phyloP scores from a whole-genome alignment of 2,329 filamentous ascomycete species.

The Hypoxylon sp. region DNA sequence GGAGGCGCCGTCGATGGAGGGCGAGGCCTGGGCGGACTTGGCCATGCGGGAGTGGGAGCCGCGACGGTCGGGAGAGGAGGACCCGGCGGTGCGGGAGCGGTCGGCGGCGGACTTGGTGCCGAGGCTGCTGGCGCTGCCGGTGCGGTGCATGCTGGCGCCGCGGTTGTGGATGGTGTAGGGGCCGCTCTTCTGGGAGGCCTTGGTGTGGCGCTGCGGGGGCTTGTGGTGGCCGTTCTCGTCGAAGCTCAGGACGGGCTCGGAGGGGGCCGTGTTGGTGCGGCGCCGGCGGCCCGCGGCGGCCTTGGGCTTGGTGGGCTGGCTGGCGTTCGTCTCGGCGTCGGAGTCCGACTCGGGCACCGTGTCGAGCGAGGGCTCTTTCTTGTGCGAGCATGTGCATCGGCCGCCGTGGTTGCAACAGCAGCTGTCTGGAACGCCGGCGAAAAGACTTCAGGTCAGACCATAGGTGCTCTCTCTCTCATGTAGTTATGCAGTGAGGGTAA shows the following conservation, averaged over 20 bases:
- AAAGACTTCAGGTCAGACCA: conserved; percentile 49
- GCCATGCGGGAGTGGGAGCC: conserved; percentile 66
- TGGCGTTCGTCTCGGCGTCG: conserved; percentile 58
- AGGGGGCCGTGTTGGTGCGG: conserved; percentile 72
- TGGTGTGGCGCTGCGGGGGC: conserved; percentile 70
- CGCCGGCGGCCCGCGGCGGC: conserved; percentile 62
- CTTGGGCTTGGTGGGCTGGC: conserved; percentile 56
- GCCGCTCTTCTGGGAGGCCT: conserved; percentile 70
- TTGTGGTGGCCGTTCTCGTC: conserved; percentile 75
- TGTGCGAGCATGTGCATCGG: conserved; percentile 73
- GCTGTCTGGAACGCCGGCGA: conserved; percentile 62
- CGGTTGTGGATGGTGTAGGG: conserved; percentile 72
- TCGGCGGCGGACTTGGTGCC: conserved; percentile 62
- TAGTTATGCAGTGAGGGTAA: background rate
- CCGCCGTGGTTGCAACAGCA: conserved; percentile 79
- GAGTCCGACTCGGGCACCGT: conserved; percentile 74
- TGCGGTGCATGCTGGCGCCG: conserved; percentile 68
- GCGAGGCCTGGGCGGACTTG: conserved; percentile 73
- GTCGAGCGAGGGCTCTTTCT: conserved; percentile 72
- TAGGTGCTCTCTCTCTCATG: conserved; percentile 23
- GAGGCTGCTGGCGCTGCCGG: conserved; percentile 57
- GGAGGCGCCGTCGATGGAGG: conserved; percentile 62
- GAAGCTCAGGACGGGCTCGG: conserved; percentile 69
- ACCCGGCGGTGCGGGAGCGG: conserved; percentile 54
- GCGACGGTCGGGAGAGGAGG: conserved; percentile 56